Conservation (phyloP, 176 grass and related monocot species). For the Coix lacrymajobi region DNA sequence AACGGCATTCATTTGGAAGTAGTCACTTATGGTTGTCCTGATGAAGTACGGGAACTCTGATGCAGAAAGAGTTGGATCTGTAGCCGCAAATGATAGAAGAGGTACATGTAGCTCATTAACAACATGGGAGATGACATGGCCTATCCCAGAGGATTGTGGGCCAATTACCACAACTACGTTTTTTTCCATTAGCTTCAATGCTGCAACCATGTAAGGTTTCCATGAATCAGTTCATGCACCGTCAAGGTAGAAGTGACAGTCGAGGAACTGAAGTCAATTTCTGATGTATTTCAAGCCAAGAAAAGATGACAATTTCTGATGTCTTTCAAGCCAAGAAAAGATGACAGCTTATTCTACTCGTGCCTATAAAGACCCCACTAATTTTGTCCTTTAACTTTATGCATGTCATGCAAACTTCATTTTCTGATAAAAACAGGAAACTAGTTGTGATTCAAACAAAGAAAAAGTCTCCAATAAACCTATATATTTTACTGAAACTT, state of each 20-base stretch:
- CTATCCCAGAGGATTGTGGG: slow-evolving; percentile 68
- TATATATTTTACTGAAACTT: slow-evolving; percentile 13
- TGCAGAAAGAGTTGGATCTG: slow-evolving; percentile 69
- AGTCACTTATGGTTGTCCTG: slow-evolving; percentile 60
- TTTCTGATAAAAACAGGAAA: neutral
- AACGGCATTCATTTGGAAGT: slow-evolving; percentile 80
- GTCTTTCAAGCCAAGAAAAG: neutral
- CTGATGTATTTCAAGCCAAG: neutral
- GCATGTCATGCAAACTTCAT: neutral
- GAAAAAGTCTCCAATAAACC: neutral
- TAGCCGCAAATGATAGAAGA: slow-evolving; percentile 70
- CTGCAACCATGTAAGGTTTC: slow-evolving; percentile 42
- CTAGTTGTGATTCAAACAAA: slow-evolving; percentile 3
- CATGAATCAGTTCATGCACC: slow-evolving; percentile 26
- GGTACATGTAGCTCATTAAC: slow-evolving; percentile 73
- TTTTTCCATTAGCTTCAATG: slow-evolving; percentile 65
- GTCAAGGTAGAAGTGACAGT: neutral
- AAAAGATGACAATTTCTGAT: neutral
- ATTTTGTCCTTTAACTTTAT: neutral
- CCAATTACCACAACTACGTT: slow-evolving; percentile 68
- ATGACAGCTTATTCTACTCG: slow-evolving; percentile 7
- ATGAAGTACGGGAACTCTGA: slow-evolving; percentile 77
- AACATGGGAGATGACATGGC: slow-evolving; percentile 70
- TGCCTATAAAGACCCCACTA: neutral
- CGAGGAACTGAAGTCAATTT: slow-evolving; percentile 1